Evolutionary conservation across 345 rosid species (phyloP), one percentile per base, ranked within the genome.

Genomic region (Dipteronia sinensis): DNA sequence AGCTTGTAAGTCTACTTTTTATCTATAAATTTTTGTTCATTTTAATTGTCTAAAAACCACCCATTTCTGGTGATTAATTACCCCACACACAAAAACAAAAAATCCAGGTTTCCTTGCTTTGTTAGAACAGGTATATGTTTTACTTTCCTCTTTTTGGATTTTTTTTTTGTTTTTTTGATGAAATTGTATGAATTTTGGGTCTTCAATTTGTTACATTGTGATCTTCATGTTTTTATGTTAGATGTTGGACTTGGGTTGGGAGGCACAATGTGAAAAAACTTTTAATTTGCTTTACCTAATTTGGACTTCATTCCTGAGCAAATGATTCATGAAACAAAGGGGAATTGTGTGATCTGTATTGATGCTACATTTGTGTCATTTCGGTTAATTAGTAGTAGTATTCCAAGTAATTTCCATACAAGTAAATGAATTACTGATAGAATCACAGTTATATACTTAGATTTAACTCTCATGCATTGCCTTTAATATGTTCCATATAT

Each of bases 1-100:
- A 75, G 19, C 89, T 94, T 12, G 97, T 90, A 81, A 71, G 91
- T 73, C 6, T 63, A 34, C 40, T 62, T 3, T 6, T 6, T 53
- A 7, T n/a, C 2, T 42, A 15, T 29, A 6, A 5, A 3, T 9
- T n/a, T 70, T 22, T 59, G 31, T 34, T 58, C 20, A 38, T 38
- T 42, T 42, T 42, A 42, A 8, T 42, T 42, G 46, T 42, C 10
- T 42, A 42, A 42, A 42, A 7, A 42, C 46, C 11, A 8, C 46
- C 46, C 46, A 7, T 42, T 42, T 42, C 46, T 42, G 46, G 46
- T 7, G 46, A 7, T 42, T 42, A 42, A 34, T 34, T 34, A 34
- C 38, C 38, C 46, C 46, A 1, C 44, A 4, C 1, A 4, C 31
- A 29, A 1, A 42, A 7, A 42, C 9, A 42, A 1, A 42, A 10